Evolutionary conservation across 768 basidiomycete genomes (phyloP), one percentile per base, ranked within the genome.

Genomic region (Suillus brevipes): DNA sequence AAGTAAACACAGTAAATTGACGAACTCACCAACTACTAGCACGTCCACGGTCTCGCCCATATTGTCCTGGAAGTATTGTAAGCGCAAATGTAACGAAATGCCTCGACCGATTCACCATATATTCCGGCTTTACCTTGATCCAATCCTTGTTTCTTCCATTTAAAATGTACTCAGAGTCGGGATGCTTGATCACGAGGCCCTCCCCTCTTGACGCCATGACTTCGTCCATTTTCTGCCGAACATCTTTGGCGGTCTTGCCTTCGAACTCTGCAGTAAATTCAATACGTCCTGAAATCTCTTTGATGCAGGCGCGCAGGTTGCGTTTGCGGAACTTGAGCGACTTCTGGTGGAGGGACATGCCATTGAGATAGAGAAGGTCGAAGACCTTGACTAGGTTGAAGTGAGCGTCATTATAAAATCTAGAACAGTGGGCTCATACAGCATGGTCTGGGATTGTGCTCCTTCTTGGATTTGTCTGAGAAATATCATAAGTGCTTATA

Each of bases 61-160:
- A 66, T 93, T 90, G 69, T 96, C 94, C 92, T 93, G 61, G 9
- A 50, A 18, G 14, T 50, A 13, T 12, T 58, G 7, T 28, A 50
- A 73, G 36, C 69, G 23, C 14, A 23, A 20, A n/a, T 18, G 23
- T 20, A 43, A 40, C 42, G 28, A 42, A 2, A 5, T 10, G 49
- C 4, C 2, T 31, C 7, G 18, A 20, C 1, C 13, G 31, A 73
- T 79, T 60, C 68, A 91, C 92, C 88, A 92, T 91, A 68, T 93
- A 95, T 74, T 94, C 92, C 1, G 91, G 91, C 71, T 94, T 93
- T 28, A 95, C 90, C 80, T 99, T 99, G 71, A 97, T 87, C 97
- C 97, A 99, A 70, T 93, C 90, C 74, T 88, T 85, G 70, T 91
- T 94, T 65, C 97, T 83, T 1, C 92, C 94, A 69, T 96, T 95